Evolutionary conservation across 2,329 filamentous ascomycete genomes (phyloP), one percentile per base, ranked within the genome.

Genomic region (Ascochyta pisi): DNA sequence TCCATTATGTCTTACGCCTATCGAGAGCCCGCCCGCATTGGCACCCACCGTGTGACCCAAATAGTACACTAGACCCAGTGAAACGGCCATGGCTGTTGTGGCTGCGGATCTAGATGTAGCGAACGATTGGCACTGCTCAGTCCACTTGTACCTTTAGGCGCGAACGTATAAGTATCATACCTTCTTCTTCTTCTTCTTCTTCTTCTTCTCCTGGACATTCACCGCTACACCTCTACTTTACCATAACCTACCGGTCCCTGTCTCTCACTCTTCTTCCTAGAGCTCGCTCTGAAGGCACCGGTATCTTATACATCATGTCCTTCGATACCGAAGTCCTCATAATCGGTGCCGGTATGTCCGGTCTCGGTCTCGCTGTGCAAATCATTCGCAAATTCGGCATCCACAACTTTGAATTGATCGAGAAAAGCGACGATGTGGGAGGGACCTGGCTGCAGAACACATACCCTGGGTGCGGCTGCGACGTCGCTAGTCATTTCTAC

Each of bases 401-500:
- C 10, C 62, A 62, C 1, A 74, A 73, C 40, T 81, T 78, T 57
- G 74, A 79, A 50, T 72, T 81, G n/a, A 62, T 79, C 45, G 79
- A 81, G 63, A 79, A 80, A 59, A 69, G 70, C 5, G 61, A 72
- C 6, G 71, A 78, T 57, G 77, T 74, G 2, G 71, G 70, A 9
- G 71, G 70, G 3, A 74, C 70, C 6, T 74, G 72, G 72, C 40
- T 69, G 7, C 65, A 62, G 13, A 74, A 74, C 49, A 69, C 66
- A 4, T 74, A 74, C 39, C 71, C 70, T 9, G 73, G 73, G 1
- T 70, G 69, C 44, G 73, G 71, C 19, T 75, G 72, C 41, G 72
- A 75, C 63, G 70, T 73, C n/a, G 67, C 70, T 0, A 65, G 63
- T 1, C 84, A 87, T 73, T 86, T 84, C 70, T 88, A 88, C 66